Percentiles rank a stretch among this genome's conserved stretches.
These are phyloP conservation scores for Cryptosporidium meleagridis DNA, from an alignment of 169 alveolate genomes.

Conservation along the genomic window DNA sequence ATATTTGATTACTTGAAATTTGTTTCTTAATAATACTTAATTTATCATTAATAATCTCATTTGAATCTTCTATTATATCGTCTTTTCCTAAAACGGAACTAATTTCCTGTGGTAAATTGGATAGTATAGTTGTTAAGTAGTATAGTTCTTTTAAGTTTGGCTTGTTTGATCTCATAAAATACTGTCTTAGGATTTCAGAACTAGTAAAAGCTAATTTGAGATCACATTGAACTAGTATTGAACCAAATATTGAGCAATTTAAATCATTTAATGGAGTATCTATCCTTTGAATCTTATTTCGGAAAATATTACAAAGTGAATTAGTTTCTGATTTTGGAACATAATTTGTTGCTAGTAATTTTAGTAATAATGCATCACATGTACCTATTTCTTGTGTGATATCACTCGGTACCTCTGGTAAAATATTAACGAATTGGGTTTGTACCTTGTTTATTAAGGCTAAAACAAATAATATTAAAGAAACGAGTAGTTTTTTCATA, in stretches of 20 bases:
- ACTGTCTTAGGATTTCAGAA: slow-evolving; percentile 41
- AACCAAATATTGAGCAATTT: slow-evolving; percentile 57
- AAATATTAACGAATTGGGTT: not conserved
- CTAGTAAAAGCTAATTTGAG: not conserved
- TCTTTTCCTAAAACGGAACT: slow-evolving; percentile 31
- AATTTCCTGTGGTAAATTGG: slow-evolving; percentile 39
- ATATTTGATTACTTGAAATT: not conserved
- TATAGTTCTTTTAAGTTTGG: slow-evolving; percentile 31
- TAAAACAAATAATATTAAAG: not conserved
- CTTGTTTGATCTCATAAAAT: slow-evolving; percentile 11
- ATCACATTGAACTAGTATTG: slow-evolving; percentile 42
- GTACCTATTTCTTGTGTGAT: slow-evolving; percentile 24
- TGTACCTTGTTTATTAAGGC: not conserved
- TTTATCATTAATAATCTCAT: slow-evolving; percentile 32
- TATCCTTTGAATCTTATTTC: slow-evolving; percentile 22
- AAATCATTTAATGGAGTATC: slow-evolving; percentile 36
- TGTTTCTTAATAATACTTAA: slow-evolving; percentile 18
- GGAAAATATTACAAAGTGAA: slow-evolving; percentile 25
- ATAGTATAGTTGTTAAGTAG: slow-evolving; percentile 20
- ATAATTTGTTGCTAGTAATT: not conserved
- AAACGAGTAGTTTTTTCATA: not conserved
- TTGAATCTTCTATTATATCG: slow-evolving; percentile 52
- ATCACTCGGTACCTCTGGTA: slow-evolving; percentile 24
- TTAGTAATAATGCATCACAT: slow-evolving; percentile 50
- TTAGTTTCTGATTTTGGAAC: slow-evolving; percentile 2